A percentile compares a stretch with the other conserved stretches of the same genome.
These are phyloP conservation scores for Salvia sclarea DNA, from an alignment of 305 asterid species.

Conservation along the genomic window DNA sequence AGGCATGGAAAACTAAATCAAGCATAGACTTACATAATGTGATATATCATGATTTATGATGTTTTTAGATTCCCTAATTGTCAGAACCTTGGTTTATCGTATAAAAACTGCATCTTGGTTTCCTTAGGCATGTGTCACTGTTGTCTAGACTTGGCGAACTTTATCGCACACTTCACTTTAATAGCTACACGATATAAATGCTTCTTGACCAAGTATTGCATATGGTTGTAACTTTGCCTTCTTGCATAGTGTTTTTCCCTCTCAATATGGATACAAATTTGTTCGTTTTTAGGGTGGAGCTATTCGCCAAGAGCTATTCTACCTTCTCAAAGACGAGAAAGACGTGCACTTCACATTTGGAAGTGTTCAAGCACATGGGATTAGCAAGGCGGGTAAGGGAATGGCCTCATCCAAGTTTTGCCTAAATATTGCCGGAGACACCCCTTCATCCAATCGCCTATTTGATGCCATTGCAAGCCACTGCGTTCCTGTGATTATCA, in stretches of 20 bases:
- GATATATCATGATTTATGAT: neutral
- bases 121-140: neutral
- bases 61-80: neutral
- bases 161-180: neutral
- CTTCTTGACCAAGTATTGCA: neutral
- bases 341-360: slow-evolving; percentile 79
- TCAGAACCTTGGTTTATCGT: neutral
- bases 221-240: neutral
- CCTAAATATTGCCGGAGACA: slow-evolving; percentile 90
- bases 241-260: neutral
- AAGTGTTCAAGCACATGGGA: slow-evolving; percentile 57
- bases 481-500: slow-evolving; percentile 90
- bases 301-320: slow-evolving; percentile 72
- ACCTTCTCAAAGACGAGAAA: slow-evolving; percentile 71
- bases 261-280: slow-evolving; percentile 4
- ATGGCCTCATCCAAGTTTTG: slow-evolving; percentile 91
- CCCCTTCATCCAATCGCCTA: slow-evolving; percentile 94
- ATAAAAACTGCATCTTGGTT: neutral
- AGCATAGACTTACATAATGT: neutral
- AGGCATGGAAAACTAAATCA: neutral
- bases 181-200: neutral
- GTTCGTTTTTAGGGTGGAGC: slow-evolving; percentile 65
- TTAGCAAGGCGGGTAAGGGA: slow-evolving; percentile 57
- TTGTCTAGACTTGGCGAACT: no score
- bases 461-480: slow-evolving; percentile 91